Conservation (phyloP, 2,329 filamentous ascomycete genomes). For the Monosporascus sp. region DNA sequence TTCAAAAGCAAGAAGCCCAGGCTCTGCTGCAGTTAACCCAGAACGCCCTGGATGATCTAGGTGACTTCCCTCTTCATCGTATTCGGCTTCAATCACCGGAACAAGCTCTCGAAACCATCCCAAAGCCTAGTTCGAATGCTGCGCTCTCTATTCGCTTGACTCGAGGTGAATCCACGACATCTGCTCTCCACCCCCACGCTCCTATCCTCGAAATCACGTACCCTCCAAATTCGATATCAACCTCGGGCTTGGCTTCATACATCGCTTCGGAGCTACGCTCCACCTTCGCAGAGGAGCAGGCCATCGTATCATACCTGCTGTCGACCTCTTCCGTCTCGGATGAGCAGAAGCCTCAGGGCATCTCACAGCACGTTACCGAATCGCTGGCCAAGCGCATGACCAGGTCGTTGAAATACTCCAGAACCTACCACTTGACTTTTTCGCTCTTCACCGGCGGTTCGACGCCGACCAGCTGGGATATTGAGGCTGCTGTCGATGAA, state of each 20-base stretch:
- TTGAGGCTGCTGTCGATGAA: slow-evolving; percentile 72
- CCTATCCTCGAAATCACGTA: slow-evolving; percentile 75
- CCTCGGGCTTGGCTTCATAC: slow-evolving; percentile 67
- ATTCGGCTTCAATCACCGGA: slow-evolving; percentile 61
- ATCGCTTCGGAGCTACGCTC: slow-evolving; percentile 73
- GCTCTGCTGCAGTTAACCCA: slow-evolving; percentile 77
- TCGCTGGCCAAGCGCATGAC: slow-evolving; percentile 67
- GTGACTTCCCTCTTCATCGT: slow-evolving; percentile 81
- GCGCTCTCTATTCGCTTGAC: slow-evolving; percentile 68
- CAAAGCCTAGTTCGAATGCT: slow-evolving; percentile 36
- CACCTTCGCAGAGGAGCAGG: slow-evolving; percentile 83
- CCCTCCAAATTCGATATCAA: slow-evolving; percentile 61
- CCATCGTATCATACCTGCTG: slow-evolving; percentile 72
- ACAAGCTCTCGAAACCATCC: slow-evolving; percentile 27
- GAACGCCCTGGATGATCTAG: slow-evolving; percentile 77
- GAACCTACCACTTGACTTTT: slow-evolving; percentile 93
- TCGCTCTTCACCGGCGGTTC: slow-evolving; percentile 83
- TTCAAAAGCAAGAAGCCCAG: slow-evolving; percentile 64
- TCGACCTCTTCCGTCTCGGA: slow-evolving; percentile 52
- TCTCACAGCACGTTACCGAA: slow-evolving; percentile 48
- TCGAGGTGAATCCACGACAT: slow-evolving; percentile 54
- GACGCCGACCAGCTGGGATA: slow-evolving; percentile 82
- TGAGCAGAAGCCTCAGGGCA: slow-evolving; percentile 38
- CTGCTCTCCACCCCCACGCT: slow-evolving; percentile 63
- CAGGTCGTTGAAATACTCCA: slow-evolving; percentile 82